A percentile compares a stretch with the other conserved stretches of the same genome.
Conservation (phyloP, 768 basidiomycete genomes). For the Chlorophyllum brunneum region DNA sequence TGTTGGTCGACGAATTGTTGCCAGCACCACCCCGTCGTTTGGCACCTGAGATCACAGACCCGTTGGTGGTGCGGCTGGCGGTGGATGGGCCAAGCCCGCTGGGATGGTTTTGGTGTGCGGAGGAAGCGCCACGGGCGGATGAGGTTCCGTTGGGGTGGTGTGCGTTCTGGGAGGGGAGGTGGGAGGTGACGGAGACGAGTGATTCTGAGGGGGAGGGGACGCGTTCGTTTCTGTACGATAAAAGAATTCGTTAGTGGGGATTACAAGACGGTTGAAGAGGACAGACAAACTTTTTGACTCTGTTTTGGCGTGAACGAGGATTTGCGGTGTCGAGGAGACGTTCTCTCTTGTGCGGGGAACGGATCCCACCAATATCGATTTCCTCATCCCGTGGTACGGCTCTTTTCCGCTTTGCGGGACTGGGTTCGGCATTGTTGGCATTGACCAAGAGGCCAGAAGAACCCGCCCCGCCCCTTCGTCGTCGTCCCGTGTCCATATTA, state of each 20-base stretch:
- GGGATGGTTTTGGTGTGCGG: constrained; percentile 13
- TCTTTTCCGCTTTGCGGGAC: constrained; percentile 64
- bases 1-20: constrained; percentile 28
- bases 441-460: constrained; percentile 41
- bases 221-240: constrained; percentile 53
- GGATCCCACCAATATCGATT: constrained; percentile 38
- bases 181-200: constrained; percentile 66
- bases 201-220: constrained; percentile 72
- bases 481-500: constrained; percentile 58
- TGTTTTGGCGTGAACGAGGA: constrained; percentile 47
- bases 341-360: constrained; percentile 65
- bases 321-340: constrained; percentile 32
- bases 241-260: not conserved
- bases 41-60: constrained; percentile 22
- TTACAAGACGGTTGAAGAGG: constrained; percentile 9
- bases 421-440: constrained; percentile 49
- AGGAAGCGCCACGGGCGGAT: constrained; percentile 23
- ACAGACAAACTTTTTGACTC: constrained; percentile 56
- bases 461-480: constrained; percentile 53
- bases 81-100: not conserved
- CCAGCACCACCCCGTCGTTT: constrained; percentile 39
- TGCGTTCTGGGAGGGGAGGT: constrained; percentile 39
- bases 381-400: constrained; percentile 56
- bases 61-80: constrained; percentile 10
- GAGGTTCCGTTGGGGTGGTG: constrained; percentile 22